A percentile compares a stretch with the other conserved stretches of the same genome.
phyloP scores from a whole-genome alignment of 768 basidiomycete genomes.

The Phlebiopsis gigantea region DNA sequence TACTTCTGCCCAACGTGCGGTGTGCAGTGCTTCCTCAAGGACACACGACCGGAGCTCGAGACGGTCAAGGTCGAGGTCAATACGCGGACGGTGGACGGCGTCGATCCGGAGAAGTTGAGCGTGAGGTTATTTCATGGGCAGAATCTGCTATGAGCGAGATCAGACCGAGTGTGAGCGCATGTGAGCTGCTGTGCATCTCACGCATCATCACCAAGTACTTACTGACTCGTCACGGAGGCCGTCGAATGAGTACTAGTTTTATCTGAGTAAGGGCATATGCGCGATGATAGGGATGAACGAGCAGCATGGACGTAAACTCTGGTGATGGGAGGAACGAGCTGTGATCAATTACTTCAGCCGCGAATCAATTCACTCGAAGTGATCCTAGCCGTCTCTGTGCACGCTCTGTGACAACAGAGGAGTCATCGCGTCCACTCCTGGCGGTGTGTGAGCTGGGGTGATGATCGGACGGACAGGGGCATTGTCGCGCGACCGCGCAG shows the following conservation, averaged over 20 bases:
- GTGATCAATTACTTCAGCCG: too few species aligned
- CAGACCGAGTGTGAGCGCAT: neutral
- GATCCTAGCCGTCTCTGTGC: too few species aligned
- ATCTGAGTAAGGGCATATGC: too few species aligned
- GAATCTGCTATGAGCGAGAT: neutral
- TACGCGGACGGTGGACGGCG: neutral
- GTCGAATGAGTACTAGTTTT: too few species aligned
- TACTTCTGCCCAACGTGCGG: conserved; percentile 5
- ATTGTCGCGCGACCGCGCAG: neutral
- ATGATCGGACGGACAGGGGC: too few species aligned
- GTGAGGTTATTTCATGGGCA: neutral
- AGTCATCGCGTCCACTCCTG: too few species aligned
- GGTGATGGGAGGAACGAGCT: neutral
- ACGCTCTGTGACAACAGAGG: too few species aligned
- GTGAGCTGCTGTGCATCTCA: too few species aligned
- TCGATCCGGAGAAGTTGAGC: neutral
- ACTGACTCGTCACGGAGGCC: too few species aligned
- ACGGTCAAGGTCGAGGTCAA: neutral
- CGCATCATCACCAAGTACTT: too few species aligned
- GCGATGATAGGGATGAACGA: neutral
- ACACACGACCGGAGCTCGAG: neutral
- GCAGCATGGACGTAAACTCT: neutral
- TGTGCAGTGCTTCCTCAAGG: neutral
- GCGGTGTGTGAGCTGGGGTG: too few species aligned
- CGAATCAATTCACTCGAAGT: too few species aligned